Conservation (phyloP, 345 rosid species). For the Gossypium mustelinum region DNA sequence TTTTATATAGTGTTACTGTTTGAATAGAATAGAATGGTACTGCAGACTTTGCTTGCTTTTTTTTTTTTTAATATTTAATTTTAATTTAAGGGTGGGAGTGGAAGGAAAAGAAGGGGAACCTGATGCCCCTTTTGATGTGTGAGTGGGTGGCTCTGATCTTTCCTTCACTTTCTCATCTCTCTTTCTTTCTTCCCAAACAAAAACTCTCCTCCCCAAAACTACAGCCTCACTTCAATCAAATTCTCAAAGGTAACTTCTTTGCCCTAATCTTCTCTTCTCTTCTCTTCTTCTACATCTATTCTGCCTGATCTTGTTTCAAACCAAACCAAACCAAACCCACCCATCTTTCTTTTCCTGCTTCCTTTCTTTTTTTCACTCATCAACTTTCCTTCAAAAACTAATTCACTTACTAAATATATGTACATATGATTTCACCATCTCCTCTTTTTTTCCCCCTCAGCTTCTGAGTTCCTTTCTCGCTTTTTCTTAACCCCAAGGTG, state of each 20-base stretch:
- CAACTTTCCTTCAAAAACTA: neutral
- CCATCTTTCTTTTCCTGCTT: neutral
- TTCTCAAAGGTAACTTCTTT: constrained; percentile 19
- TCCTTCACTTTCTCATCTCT: neutral
- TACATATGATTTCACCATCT: neutral
- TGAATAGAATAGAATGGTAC: neutral
- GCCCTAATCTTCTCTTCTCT: too few relatives aligned
- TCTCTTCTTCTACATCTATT: neutral
- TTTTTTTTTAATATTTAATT: neutral
- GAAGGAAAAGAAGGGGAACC: constrained; percentile 15
- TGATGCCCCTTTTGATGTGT: constrained; percentile 61
- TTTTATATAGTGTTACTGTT: neutral
- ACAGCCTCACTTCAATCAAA: neutral
- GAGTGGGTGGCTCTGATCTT: constrained; percentile 60
- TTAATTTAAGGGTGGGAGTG: neutral
- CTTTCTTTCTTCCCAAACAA: neutral
- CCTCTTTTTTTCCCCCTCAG: neutral
- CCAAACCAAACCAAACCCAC: neutral
- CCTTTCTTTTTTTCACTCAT: neutral
- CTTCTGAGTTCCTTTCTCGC: constrained; percentile 1
- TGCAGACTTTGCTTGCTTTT: neutral
- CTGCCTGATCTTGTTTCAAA: neutral
- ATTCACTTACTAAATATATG: neutral
- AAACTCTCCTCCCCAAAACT: neutral
- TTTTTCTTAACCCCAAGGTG: neutral